Conservation (phyloP, 2,329 filamentous ascomycete species). For the Fonsecaea monophora region DNA sequence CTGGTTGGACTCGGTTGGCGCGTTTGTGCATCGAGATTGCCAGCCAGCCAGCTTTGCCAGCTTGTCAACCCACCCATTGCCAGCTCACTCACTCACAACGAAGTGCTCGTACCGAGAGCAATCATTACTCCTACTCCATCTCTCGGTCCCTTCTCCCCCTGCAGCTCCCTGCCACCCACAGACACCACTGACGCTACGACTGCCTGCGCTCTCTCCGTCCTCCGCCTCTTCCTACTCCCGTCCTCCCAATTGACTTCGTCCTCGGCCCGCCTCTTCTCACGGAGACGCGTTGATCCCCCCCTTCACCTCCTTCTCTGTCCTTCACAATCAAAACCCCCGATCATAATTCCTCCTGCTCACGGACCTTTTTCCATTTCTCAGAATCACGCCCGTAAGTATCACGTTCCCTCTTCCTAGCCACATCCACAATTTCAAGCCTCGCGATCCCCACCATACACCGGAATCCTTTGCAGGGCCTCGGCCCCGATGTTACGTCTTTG, state of each 20-base stretch:
- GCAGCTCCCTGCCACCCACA: background rate
- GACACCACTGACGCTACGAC: background rate
- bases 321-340: background rate
- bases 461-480: slow-evolving; percentile 15
- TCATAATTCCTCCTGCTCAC: background rate
- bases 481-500: slow-evolving; percentile 24
- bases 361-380: background rate
- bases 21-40: slow-evolving; percentile 15
- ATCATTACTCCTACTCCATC: too few relatives aligned
- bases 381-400: slow-evolving; percentile 2
- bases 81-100: background rate
- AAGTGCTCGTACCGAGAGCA: too few relatives aligned
- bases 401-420: background rate
- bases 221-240: background rate
- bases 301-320: background rate
- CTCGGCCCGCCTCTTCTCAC: background rate
- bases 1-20: background rate
- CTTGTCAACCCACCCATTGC: background rate
- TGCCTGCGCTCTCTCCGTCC: background rate
- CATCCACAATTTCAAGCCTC: background rate
- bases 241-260: background rate
- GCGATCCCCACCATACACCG: slow-evolving; percentile 20
- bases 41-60: background rate
- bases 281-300: background rate
- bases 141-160: background rate